Evolutionary conservation across 805 yeast species (phyloP).

Genomic region (Tetrapisispora fleetii): DNA sequence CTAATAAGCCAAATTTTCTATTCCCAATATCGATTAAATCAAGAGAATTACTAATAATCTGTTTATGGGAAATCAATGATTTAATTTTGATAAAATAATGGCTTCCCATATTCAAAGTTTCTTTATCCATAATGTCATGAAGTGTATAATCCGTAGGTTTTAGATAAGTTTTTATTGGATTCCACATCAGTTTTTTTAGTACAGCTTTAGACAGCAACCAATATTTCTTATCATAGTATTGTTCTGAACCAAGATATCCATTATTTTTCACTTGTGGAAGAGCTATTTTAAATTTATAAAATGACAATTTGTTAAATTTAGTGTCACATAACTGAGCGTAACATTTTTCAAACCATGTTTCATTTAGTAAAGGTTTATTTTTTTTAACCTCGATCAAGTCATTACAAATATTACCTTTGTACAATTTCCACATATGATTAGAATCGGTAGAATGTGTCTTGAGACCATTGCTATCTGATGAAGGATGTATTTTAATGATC

Average conservation of each 20-base stretch:
- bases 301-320: constrained; percentile 14
- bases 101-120: not conserved
- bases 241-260: not conserved
- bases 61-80: constrained; percentile 1
- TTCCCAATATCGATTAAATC: constrained; percentile 11
- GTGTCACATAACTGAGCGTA: constrained; percentile 7
- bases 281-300: constrained; percentile 6
- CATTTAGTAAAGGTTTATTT: not conserved
- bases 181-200: constrained; percentile 13
- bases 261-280: not conserved
- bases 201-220: constrained; percentile 14
- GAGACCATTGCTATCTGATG: not conserved
- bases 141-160: not conserved
- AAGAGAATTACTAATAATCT: constrained; percentile 2
- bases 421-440: not conserved
- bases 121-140: not conserved
- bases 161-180: constrained; percentile 10
- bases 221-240: not conserved
- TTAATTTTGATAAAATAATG: not conserved
- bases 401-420: not conserved
- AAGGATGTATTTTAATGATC: not conserved
- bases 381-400: not conserved
- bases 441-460: not conserved
- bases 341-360: not conserved
- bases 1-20: constrained; percentile 6